Percentiles rank a stretch among this genome's conserved stretches.
These are phyloP conservation scores for Houttuynia cordata DNA, from an alignment of 164 flowering plant species.

Conservation along the genomic window DNA sequence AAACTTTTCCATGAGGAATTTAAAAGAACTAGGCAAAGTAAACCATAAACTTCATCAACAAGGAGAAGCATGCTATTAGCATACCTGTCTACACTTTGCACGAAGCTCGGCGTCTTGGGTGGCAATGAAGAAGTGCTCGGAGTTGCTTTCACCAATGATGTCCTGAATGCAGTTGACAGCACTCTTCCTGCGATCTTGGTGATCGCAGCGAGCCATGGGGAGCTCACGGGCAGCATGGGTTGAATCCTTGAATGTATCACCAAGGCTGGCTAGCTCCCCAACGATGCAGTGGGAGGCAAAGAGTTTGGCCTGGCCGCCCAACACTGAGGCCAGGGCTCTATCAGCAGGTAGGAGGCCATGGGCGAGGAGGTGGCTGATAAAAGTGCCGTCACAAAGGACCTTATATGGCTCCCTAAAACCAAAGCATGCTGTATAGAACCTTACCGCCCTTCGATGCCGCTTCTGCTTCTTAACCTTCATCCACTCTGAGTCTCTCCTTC, in stretches of 20 bases:
- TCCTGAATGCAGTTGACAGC: conserved; percentile 60
- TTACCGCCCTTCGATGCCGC: conserved; percentile 49
- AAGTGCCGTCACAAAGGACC: conserved; percentile 80
- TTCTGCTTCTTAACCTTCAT: conserved; percentile 72
- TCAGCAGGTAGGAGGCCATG: conserved; percentile 12
- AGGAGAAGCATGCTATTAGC: neutral
- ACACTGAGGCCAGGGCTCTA: conserved; percentile 29
- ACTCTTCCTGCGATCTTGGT: conserved; percentile 47
- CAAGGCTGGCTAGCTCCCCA: conserved; percentile 60
- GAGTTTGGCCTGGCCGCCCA: conserved; percentile 50
- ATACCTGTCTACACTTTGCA: conserved; percentile 51
- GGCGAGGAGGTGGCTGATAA: conserved; percentile 47
- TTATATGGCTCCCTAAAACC: conserved; percentile 77
- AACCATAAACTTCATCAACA: no score
- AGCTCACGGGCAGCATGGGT: conserved; percentile 41
- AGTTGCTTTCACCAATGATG: conserved; percentile 57
- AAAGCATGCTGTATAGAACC: conserved; percentile 55
- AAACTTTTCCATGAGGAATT: neutral
- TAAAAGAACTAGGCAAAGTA: neutral
- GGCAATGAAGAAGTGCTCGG: conserved; percentile 83
- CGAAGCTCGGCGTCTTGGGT: conserved; percentile 70
- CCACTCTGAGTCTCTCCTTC: conserved; percentile 7
- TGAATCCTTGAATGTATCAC: conserved; percentile 33
- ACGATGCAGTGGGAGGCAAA: conserved; percentile 70
- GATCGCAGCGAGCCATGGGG: conserved; percentile 43